These are phyloP conservation scores for Pogostemon cablin DNA, from an alignment of 257 asterid species.

Conservation along the genomic window DNA sequence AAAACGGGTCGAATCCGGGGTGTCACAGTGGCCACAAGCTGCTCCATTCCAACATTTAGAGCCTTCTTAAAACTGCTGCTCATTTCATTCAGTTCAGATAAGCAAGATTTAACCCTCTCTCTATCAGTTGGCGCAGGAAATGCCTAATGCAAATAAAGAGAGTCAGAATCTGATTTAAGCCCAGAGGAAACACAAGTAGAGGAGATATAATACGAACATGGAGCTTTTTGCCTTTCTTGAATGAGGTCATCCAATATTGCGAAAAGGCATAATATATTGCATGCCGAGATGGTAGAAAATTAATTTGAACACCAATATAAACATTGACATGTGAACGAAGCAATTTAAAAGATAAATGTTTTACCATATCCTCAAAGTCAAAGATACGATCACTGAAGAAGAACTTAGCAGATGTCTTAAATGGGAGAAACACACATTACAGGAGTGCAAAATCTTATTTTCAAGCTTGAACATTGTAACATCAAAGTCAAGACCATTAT, in stretches of 20 bases:
- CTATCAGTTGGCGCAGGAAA: conserved; percentile 82
- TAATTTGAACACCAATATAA: neutral
- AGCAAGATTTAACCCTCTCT: conserved; percentile 84
- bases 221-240: conserved; percentile 4
- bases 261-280: no score
- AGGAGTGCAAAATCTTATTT: neutral
- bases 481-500: neutral
- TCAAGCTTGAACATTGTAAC: conserved; percentile 21
- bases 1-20: conserved; percentile 84
- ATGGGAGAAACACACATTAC: neutral
- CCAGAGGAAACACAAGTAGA: conserved; percentile 1
- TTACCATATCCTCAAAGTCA: neutral
- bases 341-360: conserved; percentile 8
- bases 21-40: conserved; percentile 71
- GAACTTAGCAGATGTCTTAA: neutral
- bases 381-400: neutral
- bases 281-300: neutral
- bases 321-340: neutral
- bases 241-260: neutral
- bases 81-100: conserved; percentile 85
- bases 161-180: conserved; percentile 17
- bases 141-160: conserved; percentile 47
- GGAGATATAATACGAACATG: conserved; percentile 10
- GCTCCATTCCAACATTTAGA: conserved; percentile 74
- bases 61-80: conserved; percentile 81